A percentile compares a stretch with the other conserved stretches of the same genome.
Evolutionary conservation across 2,329 filamentous ascomycete species (phyloP).

Genomic region (Paradendryphiella salina): DNA sequence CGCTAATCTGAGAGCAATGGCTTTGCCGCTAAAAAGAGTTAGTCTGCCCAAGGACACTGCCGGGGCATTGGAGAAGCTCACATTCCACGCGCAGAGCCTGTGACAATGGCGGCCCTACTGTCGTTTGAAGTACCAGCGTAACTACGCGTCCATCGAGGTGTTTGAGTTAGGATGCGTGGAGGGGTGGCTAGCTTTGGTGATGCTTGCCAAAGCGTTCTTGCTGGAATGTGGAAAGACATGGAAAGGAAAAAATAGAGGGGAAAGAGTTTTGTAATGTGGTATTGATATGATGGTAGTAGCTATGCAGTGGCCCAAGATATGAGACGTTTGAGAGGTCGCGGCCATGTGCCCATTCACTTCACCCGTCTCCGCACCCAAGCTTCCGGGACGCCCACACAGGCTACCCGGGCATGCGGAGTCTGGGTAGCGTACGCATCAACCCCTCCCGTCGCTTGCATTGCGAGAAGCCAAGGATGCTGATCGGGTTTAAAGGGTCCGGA

Average conservation of each 20-base stretch:
- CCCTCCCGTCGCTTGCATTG: conserved; percentile 24
- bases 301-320: background rate
- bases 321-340: background rate
- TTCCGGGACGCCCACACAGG: conserved; percentile 8
- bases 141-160: conserved; percentile 27
- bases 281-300: background rate
- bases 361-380: conserved; percentile 9
- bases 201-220: conserved; percentile 28
- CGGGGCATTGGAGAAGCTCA: conserved; percentile 15
- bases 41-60: background rate
- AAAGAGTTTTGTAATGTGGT: too few relatives aligned
- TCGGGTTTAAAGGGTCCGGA: conserved; percentile 20
- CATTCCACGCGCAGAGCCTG: conserved; percentile 47
- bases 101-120: conserved; percentile 45
- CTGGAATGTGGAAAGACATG: conserved; percentile 32
- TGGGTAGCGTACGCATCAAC: conserved; percentile 28
- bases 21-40: conserved; percentile 55
- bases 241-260: background rate
- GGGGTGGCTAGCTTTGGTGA: conserved; percentile 15
- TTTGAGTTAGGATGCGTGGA: conserved; percentile 17
- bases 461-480: conserved; percentile 5
- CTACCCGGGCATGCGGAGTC: conserved; percentile 32
- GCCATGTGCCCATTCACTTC: conserved; percentile 9
- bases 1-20: conserved; percentile 66
- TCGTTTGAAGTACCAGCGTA: conserved; percentile 31